These are phyloP conservation scores for Backusella circina DNA, from an alignment of 192 early-diverging fungal species.

Conservation along the genomic window DNA sequence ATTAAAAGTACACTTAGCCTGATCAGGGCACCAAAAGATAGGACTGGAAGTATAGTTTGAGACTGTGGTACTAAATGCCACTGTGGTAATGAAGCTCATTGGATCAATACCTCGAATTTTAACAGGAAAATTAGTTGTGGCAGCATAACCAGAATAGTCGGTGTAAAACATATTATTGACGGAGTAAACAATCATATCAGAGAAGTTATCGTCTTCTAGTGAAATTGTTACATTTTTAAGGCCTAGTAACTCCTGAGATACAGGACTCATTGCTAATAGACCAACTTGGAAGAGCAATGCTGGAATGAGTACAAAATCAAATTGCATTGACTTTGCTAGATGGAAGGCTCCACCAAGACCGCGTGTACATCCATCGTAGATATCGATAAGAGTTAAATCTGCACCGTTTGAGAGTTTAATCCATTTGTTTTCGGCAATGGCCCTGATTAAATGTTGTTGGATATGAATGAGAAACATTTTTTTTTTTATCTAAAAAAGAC, in stretches of 20 bases:
- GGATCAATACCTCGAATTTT: not conserved
- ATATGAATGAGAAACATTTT: not conserved
- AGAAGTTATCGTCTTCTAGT: not conserved
- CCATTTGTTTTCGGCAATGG: constrained; percentile 7
- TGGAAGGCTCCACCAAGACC: not conserved
- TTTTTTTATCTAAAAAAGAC: not conserved
- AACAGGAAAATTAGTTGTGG: not conserved
- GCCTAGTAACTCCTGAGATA: not conserved
- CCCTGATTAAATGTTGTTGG: not conserved
- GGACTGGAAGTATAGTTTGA: not conserved
- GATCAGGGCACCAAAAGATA: not conserved
- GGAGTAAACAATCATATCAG: not conserved
- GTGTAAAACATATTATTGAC: not conserved
- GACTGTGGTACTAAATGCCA: not conserved
- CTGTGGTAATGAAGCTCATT: not conserved
- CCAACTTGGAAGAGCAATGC: not conserved
- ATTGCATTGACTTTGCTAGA: not conserved
- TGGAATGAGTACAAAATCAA: not conserved
- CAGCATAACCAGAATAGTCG: not conserved
- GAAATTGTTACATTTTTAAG: not conserved
- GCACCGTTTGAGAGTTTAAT: not conserved
- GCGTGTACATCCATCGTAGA: constrained; percentile 3
- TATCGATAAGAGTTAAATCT: not conserved
- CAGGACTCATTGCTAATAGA: not conserved
- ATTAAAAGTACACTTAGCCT: not conserved